These are phyloP conservation scores for Myriosclerotinia curreyana DNA, from an alignment of 2,329 filamentous ascomycete genomes.

Conservation along the genomic window DNA sequence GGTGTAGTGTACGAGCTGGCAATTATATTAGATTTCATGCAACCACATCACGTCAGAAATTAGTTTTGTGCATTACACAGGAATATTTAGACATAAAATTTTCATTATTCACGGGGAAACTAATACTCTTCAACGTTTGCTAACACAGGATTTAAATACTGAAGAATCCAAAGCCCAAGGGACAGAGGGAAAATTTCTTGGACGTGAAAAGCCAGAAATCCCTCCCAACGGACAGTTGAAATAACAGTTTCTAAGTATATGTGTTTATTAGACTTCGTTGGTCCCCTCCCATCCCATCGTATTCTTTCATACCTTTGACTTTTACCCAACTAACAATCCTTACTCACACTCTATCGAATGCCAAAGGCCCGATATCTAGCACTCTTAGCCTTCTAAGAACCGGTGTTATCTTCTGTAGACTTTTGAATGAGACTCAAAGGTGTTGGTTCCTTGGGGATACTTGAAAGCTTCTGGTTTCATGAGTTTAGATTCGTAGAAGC, in stretches of 20 bases:
- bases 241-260: not conserved
- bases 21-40: too few species aligned
- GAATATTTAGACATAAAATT: too few species aligned
- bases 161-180: not conserved
- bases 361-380: not conserved
- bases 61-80: too few species aligned
- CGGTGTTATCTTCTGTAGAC: too few species aligned
- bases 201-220: not conserved
- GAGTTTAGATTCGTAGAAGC: not conserved
- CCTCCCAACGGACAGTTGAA: not conserved
- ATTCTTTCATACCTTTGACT: too few species aligned
- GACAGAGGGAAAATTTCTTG: too few species aligned
- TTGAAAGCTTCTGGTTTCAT: not conserved
- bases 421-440: too few species aligned
- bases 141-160: not conserved
- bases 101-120: too few species aligned
- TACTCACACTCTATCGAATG: not conserved
- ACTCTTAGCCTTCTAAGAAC: not conserved
- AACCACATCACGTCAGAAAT: too few species aligned
- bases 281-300: not conserved
- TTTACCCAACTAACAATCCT: too few species aligned
- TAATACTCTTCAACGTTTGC: not conserved
- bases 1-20: too few species aligned
- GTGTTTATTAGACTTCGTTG: not conserved
- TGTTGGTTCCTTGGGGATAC: too few species aligned